These are phyloP conservation scores for Lagenidium sp. DNA, from an alignment of 352 stramenopile genomes.

Conservation along the genomic window DNA sequence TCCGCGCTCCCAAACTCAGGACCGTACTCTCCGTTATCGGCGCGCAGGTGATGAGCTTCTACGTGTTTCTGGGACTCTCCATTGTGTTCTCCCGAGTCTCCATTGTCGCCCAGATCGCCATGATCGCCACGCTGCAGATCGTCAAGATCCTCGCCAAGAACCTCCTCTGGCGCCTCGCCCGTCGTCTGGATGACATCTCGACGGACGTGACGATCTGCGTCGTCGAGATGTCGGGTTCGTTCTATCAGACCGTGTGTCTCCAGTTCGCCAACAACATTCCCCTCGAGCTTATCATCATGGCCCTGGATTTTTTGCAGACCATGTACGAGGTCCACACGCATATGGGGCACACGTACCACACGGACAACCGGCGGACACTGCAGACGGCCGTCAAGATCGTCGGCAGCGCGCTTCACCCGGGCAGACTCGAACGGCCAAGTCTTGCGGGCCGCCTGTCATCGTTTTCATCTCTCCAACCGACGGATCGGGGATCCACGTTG, in stretches of 20 bases:
- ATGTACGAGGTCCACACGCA: background rate
- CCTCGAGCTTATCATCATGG: background rate
- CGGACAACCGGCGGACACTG: background rate
- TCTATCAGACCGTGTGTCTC: background rate
- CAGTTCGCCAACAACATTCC: background rate
- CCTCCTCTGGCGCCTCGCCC: background rate
- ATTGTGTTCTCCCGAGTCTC: constrained; percentile 1
- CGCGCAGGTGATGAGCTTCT: constrained; percentile 9
- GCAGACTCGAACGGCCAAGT: no score
- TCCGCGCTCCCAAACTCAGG: constrained; percentile 2
- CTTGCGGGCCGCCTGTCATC: no score
- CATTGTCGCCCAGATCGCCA: background rate
- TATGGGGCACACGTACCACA: background rate
- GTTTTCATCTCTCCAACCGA: no score
- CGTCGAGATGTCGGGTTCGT: background rate
- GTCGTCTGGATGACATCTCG: background rate
- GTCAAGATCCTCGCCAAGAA: background rate
- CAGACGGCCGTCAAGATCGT: background rate
- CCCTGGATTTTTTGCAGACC: background rate
- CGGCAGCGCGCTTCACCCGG: background rate
- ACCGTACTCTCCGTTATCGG: constrained; percentile 8
- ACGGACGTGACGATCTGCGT: constrained; percentile 1
- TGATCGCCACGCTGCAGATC: constrained; percentile 4
- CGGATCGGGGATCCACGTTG: no score
- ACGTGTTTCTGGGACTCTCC: constrained; percentile 7